Conservation (phyloP, 495 filamentous ascomycete genomes). For the Aeminium ludgeri region DNA sequence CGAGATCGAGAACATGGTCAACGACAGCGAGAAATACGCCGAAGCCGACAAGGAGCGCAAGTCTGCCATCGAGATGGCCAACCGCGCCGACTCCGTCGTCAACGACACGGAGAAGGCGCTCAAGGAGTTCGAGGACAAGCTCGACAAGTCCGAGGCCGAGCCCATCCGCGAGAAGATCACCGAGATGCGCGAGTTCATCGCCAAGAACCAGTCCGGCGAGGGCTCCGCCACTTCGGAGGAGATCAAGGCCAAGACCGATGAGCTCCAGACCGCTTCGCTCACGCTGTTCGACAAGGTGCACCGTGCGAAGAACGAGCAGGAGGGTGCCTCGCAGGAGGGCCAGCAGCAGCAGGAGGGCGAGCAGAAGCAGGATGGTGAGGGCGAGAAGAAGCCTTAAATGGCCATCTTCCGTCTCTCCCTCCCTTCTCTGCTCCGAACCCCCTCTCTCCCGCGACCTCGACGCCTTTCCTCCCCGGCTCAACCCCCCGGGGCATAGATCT, state of each 20-base stretch:
- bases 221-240: slow-evolving; percentile 66
- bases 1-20: slow-evolving; percentile 93
- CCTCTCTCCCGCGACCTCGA: too few relatives aligned
- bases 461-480: too few relatives aligned
- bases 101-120: slow-evolving; percentile 98
- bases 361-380: slow-evolving; percentile 37
- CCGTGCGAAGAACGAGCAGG: slow-evolving; percentile 68
- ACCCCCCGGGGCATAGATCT: neutral
- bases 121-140: slow-evolving; percentile 85
- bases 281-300: slow-evolving; percentile 99
- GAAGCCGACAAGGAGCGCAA: slow-evolving; percentile 95
- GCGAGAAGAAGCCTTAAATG: slow-evolving; percentile 71
- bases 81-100: slow-evolving; percentile 87
- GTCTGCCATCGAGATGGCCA: slow-evolving; percentile 81
- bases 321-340: slow-evolving; percentile 15
- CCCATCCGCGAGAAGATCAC: slow-evolving; percentile 87
- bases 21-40: slow-evolving; percentile 92
- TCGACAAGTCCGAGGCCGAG: slow-evolving; percentile 92
- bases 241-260: slow-evolving; percentile 95
- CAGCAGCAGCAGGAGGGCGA: slow-evolving; percentile 14
- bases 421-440: neutral
- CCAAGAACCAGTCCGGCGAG: slow-evolving; percentile 90
- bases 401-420: neutral
- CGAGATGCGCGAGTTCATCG: slow-evolving; percentile 72
- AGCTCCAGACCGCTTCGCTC: slow-evolving; percentile 87